Percentiles rank a stretch among this genome's conserved stretches.
Conservation (phyloP, 23 red algal genomes). For the Gracilaria vermiculophylla region DNA sequence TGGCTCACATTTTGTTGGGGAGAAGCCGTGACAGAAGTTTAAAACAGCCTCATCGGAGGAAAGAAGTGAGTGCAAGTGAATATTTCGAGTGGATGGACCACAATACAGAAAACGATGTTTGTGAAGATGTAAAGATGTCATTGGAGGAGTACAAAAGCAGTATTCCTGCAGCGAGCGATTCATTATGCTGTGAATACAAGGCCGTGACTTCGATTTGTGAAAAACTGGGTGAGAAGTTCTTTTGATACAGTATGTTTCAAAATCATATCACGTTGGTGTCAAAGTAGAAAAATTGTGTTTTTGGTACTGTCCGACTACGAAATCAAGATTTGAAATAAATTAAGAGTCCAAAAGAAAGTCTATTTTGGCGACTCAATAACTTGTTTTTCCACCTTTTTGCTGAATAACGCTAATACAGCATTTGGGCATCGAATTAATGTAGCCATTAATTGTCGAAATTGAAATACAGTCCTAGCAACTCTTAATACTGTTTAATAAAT, state of each 20-base stretch:
- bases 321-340: no score
- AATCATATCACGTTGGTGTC: no score
- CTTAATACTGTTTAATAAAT: no score
- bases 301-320: no score
- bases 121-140: slow-evolving; percentile 35
- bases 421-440: no score
- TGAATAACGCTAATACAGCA: no score
- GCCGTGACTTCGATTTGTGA: slow-evolving; percentile 28
- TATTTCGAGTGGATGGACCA: slow-evolving; percentile 43
- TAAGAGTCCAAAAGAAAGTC: no score
- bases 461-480: no score
- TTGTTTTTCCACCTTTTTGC: no score
- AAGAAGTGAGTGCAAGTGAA: slow-evolving; percentile 9
- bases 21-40: slow-evolving; percentile 12
- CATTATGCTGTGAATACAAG: slow-evolving; percentile 21
- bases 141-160: slow-evolving; percentile 18
- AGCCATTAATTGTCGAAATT: no score
- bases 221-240: slow-evolving; percentile 1
- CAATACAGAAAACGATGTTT: slow-evolving; percentile 39
- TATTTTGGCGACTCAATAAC: no score
- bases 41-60: slow-evolving; percentile 57
- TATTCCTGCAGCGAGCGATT: neutral
- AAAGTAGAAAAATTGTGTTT: neutral
- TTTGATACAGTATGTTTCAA: no score
- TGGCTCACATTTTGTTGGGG: slow-evolving; percentile 41